phyloP scores from a whole-genome alignment of 1,139 yeast species.

The Geotrichum macrosporum region DNA sequence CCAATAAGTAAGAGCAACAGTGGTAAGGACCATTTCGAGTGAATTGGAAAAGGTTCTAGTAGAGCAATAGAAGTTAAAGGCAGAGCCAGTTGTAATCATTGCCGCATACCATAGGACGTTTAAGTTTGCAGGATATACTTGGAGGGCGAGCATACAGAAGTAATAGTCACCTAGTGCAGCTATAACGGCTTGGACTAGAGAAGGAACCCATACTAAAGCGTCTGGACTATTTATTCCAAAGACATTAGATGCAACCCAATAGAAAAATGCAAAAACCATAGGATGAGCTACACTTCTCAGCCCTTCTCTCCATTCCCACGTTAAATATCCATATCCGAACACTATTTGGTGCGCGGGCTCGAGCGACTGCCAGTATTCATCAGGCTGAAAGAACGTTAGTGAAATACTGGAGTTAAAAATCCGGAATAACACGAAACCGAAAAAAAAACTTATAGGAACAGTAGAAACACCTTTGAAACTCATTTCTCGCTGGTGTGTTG shows the following conservation, averaged over 20 bases:
- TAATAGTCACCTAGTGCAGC: conserved; percentile 71
- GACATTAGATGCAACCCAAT: conserved; percentile 31
- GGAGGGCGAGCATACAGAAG: conserved; percentile 47
- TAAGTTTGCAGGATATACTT: conserved; percentile 27
- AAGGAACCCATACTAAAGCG: conserved; percentile 49
- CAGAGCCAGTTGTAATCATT: conserved; percentile 56
- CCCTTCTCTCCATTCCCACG: conserved; percentile 91
- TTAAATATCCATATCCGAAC: conserved; percentile 75
- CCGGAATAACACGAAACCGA: not conserved
- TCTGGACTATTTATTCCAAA: conserved; percentile 38
- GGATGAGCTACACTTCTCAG: conserved; percentile 82
- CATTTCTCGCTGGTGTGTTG: too few relatives aligned
- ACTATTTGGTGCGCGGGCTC: conserved; percentile 83
- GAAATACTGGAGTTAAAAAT: conserved; percentile 4
- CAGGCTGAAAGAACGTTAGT: conserved; percentile 85
- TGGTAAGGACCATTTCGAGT: conserved; percentile 69
- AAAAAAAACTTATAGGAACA: not conserved
- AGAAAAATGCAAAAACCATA: conserved; percentile 51
- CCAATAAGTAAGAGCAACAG: conserved; percentile 70
- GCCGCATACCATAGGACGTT: conserved; percentile 47
- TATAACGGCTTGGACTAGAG: conserved; percentile 60
- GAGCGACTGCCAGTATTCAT: conserved; percentile 87
- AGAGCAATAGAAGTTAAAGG: conserved; percentile 76
- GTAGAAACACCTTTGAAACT: not conserved
- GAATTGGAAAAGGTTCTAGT: conserved; percentile 86